Conservation (phyloP, 768 basidiomycete genomes). For the Tricholoma saponaceum region DNA sequence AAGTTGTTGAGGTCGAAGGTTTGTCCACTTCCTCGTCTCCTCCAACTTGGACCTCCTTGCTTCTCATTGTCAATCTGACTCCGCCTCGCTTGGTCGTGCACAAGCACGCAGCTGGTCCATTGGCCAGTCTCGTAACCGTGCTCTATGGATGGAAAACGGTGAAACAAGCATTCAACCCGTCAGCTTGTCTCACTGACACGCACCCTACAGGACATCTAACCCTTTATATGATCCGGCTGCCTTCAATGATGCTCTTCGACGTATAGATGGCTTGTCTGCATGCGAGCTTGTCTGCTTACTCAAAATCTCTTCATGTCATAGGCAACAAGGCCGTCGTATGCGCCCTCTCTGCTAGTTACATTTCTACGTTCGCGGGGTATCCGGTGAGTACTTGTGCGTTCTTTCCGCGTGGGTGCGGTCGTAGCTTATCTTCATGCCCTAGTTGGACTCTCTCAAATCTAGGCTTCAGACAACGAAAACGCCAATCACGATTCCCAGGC, state of each 20-base stretch:
- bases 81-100: slow-evolving; percentile 42
- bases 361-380: slow-evolving; percentile 91
- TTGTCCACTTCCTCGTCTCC: slow-evolving; percentile 2
- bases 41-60: slow-evolving; percentile 6
- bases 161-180: slow-evolving; percentile 6
- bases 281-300: slow-evolving; percentile 4
- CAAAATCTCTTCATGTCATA: slow-evolving; percentile 26
- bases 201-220: slow-evolving; percentile 44
- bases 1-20: slow-evolving; percentile 1
- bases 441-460: slow-evolving; percentile 95
- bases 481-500: slow-evolving; percentile 65
- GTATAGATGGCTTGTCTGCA: slow-evolving; percentile 34
- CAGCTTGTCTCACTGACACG: slow-evolving; percentile 19
- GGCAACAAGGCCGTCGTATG: slow-evolving; percentile 87
- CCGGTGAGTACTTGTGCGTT: slow-evolving; percentile 44
- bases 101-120: slow-evolving; percentile 70
- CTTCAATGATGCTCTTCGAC: slow-evolving; percentile 63
- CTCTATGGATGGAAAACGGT: slow-evolving; percentile 82
- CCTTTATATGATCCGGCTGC: slow-evolving; percentile 59
- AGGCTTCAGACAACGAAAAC: slow-evolving; percentile 82
- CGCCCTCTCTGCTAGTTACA: slow-evolving; percentile 86
- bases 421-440: slow-evolving; percentile 3
- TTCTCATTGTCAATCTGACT: slow-evolving; percentile 13
- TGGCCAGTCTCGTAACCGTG: slow-evolving; percentile 57
- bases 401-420: not conserved